Percentiles rank a stretch among this genome's conserved stretches.
phyloP scores from a whole-genome alignment of 225 moss, liverwort and hornwort species.

The Takakia lepidozioides region DNA sequence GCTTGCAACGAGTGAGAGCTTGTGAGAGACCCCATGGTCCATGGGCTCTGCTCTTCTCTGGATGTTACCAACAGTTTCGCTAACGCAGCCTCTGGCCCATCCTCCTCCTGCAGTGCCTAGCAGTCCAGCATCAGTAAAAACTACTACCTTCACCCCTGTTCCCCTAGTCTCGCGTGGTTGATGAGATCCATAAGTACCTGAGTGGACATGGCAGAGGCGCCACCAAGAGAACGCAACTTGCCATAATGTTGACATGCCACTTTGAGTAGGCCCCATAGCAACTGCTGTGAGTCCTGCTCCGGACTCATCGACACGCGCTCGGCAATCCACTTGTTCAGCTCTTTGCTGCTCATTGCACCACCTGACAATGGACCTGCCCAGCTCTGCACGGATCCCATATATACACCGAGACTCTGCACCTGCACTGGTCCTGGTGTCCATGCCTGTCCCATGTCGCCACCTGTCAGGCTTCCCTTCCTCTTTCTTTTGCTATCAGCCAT shows the following conservation, averaged over 20 bases:
- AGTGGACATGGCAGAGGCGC: conserved; percentile 43
- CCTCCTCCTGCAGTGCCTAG: conserved; percentile 53
- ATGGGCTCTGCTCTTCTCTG: conserved; percentile 59
- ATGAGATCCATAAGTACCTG: conserved; percentile 36
- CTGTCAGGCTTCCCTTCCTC: no score
- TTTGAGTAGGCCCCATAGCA: conserved; percentile 71
- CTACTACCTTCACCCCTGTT: background rate
- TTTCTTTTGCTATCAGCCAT: no score
- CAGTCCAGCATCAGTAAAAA: background rate
- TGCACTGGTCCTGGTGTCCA: conserved; percentile 62
- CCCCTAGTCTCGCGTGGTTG: no score
- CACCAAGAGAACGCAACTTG: conserved; percentile 63
- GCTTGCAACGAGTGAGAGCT: conserved; percentile 49
- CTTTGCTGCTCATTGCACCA: conserved; percentile 60
- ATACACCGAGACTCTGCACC: conserved; percentile 43
- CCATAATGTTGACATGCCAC: conserved; percentile 91
- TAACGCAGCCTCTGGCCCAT: conserved; percentile 77
- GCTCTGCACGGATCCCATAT: conserved; percentile 27
- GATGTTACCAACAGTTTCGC: conserved; percentile 70
- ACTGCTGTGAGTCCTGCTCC: conserved; percentile 48
- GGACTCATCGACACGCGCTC: conserved; percentile 50
- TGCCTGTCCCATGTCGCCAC: conserved; percentile 68
- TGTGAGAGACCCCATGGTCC: conserved; percentile 47
- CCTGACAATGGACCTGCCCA: conserved; percentile 56
- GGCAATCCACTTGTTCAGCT: conserved; percentile 84